phyloP scores from a whole-genome alignment of 75 land plant genomes.

The Cryptomeria japonica region DNA sequence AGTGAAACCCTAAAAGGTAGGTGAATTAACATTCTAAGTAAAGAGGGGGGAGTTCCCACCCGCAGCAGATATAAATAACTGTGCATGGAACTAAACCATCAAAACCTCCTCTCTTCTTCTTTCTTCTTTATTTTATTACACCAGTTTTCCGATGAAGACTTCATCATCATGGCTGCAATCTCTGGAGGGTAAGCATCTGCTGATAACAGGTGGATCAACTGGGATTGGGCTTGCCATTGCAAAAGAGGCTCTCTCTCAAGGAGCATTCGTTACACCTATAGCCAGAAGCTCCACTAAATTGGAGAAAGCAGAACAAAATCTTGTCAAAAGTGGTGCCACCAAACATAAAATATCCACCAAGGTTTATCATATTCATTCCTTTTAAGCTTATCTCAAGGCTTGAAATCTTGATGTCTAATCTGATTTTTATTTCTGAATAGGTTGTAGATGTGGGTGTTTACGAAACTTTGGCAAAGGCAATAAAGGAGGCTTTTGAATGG shows the following conservation, averaged over 20 bases:
- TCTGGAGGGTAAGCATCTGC: slow-evolving; percentile 24
- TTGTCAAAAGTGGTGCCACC: slow-evolving; percentile 6
- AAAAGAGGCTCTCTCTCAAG: slow-evolving; percentile 21
- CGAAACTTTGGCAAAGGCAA: too few species aligned
- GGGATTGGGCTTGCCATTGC: slow-evolving; percentile 38
- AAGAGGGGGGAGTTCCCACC: too few species aligned
- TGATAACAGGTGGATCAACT: slow-evolving; percentile 36
- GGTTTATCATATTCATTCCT: background rate
- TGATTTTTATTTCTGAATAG: background rate
- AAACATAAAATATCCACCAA: background rate
- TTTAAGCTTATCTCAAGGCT: background rate
- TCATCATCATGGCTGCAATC: background rate
- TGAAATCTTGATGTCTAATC: background rate
- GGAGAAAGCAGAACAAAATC: too few species aligned
- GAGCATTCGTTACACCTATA: background rate
- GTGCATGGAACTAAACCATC: too few species aligned
- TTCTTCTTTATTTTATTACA: too few species aligned
- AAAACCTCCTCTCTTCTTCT: too few species aligned
- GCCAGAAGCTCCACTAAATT: too few species aligned
- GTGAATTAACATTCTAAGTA: too few species aligned
- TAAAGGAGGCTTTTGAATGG: too few species aligned
- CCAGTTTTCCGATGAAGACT: background rate
- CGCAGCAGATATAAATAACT: too few species aligned
- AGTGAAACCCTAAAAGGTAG: too few species aligned
- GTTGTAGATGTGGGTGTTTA: slow-evolving; percentile 24